These are phyloP conservation scores for Dothideomycetes sp. DNA, from an alignment of 2,329 filamentous ascomycete genomes.

Conservation along the genomic window DNA sequence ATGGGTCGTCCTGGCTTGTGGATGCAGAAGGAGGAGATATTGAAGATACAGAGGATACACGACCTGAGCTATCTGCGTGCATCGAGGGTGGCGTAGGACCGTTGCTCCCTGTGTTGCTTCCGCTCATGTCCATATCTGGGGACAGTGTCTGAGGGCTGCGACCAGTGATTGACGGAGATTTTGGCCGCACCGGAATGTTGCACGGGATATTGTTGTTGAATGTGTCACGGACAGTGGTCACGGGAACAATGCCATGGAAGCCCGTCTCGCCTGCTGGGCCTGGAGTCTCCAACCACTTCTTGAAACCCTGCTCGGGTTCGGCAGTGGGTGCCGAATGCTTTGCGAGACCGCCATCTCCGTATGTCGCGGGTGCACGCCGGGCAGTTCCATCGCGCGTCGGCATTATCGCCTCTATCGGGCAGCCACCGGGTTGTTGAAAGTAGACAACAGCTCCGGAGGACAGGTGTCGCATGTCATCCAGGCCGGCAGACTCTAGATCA, in stretches of 20 bases:
- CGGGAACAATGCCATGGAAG: neutral
- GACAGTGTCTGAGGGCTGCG: neutral
- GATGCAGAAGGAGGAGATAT: neutral
- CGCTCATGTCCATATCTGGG: neutral
- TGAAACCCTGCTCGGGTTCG: no score
- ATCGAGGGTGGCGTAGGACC: neutral
- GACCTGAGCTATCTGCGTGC: neutral
- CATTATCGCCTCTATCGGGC: neutral
- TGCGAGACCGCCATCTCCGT: slow-evolving; percentile 6
- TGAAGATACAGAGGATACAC: neutral
- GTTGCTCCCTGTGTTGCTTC: neutral
- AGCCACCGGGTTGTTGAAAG: neutral
- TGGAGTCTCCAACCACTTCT: no score
- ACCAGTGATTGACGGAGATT: neutral
- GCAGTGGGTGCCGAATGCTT: neutral
- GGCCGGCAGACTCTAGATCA: slow-evolving; percentile 66
- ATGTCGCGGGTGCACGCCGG: neutral
- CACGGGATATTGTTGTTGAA: no score
- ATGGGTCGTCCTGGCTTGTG: neutral
- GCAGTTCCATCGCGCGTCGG: neutral
- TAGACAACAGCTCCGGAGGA: neutral
- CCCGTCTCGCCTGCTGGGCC: no score
- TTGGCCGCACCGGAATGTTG: neutral
- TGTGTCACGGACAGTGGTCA: no score
- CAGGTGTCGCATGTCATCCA: slow-evolving; percentile 26